Conservation (phyloP, 345 rosid genomes). For the Anacardium occidentale region DNA sequence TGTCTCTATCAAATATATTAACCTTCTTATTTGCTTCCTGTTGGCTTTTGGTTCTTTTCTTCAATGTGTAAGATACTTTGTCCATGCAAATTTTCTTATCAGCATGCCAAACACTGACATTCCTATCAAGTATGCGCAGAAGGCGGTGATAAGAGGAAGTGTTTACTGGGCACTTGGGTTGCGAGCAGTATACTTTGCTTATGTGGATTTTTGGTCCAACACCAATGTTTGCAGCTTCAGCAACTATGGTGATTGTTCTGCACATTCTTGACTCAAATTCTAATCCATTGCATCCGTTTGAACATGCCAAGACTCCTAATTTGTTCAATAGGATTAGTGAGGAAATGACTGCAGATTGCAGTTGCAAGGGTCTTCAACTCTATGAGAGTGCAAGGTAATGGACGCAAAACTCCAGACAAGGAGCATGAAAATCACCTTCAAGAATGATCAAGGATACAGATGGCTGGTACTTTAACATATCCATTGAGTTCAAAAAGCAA, state of each 20-base stretch:
- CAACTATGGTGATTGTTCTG: constrained; percentile 28
- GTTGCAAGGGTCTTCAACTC: constrained; percentile 10
- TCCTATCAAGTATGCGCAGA: constrained; percentile 25
- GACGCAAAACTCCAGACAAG: not conserved
- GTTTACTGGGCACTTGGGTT: constrained; percentile 29
- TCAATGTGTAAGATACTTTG: constrained; percentile 27
- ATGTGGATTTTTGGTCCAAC: constrained; percentile 40
- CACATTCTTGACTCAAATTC: constrained; percentile 27
- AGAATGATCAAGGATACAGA: not conserved
- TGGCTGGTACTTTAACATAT: not conserved
- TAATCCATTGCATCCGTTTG: constrained; percentile 23
- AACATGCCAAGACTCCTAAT: constrained; percentile 9
- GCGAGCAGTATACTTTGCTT: constrained; percentile 33
- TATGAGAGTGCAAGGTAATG: not conserved
- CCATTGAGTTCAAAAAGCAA: constrained; percentile 6
- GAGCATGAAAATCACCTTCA: not conserved
- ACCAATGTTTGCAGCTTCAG: constrained; percentile 33
- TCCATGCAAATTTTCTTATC: constrained; percentile 31
- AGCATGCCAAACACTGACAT: constrained; percentile 28
- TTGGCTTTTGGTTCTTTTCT: constrained; percentile 33
- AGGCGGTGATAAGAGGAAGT: constrained; percentile 26
- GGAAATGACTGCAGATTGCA: constrained; percentile 19
- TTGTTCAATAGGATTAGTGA: not conserved
- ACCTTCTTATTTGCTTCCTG: constrained; percentile 34
- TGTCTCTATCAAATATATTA: constrained; percentile 29